A percentile compares a stretch with the other conserved stretches of the same genome.
Evolutionary conservation across 805 yeast species (phyloP).

Genomic region (Barnettozyma vustinii): DNA sequence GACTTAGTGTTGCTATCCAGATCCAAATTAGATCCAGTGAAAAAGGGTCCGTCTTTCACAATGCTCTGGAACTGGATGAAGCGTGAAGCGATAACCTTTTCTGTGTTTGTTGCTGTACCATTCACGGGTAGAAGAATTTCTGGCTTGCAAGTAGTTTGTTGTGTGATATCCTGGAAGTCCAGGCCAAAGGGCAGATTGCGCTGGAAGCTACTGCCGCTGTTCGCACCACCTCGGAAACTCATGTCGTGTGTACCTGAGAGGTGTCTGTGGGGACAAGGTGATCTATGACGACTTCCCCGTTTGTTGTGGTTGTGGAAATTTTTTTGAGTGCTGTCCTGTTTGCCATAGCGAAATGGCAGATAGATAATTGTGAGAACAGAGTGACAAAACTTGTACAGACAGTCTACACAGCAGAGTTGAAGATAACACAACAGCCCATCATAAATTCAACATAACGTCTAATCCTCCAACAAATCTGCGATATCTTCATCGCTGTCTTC

Average conservation of each 20-base stretch:
- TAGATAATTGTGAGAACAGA: neutral
- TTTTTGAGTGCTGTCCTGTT: neutral
- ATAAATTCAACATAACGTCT: neutral
- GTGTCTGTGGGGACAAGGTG: neutral
- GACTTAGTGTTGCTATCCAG: slow-evolving; percentile 23
- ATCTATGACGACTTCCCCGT: no score
- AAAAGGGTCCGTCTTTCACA: slow-evolving; percentile 64
- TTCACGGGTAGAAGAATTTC: slow-evolving; percentile 56
- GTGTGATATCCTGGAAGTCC: slow-evolving; percentile 56
- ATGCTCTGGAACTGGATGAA: slow-evolving; percentile 47
- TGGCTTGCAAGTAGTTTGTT: slow-evolving; percentile 30
- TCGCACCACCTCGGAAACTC: slow-evolving; percentile 50
- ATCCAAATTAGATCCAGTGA: slow-evolving; percentile 46
- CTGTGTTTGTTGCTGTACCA: slow-evolving; percentile 48
- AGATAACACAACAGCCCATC: neutral
- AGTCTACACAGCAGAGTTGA: no score
- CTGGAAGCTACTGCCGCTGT: slow-evolving; percentile 35
- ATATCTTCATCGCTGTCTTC: slow-evolving; percentile 62
- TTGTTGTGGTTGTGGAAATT: neutral
- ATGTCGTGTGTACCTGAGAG: slow-evolving; percentile 24
- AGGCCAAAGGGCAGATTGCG: slow-evolving; percentile 62
- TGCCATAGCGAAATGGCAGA: neutral
- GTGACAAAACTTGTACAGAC: no score
- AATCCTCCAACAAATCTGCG: slow-evolving; percentile 58
- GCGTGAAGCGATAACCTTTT: slow-evolving; percentile 47